Evolutionary conservation across 495 filamentous ascomycete species (phyloP), one percentile per base, ranked within the genome.

Genomic region (Aspergillus nidulans): DNA sequence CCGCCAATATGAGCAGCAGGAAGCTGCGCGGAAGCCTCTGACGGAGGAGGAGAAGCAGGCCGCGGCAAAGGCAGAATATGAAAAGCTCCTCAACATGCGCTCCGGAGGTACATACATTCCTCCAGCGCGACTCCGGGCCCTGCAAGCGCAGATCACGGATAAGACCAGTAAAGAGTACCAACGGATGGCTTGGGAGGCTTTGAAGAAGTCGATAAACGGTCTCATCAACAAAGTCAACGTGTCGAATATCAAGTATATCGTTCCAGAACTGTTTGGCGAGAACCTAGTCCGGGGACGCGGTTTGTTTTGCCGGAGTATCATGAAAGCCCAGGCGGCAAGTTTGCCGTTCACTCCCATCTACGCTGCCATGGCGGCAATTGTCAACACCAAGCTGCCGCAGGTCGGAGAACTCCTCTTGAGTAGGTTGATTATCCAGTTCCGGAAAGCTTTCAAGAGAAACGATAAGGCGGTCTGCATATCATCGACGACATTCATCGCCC

Each of bases 191-290:
- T 97, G 95, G 95, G 95, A 97, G 68, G 92, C 94, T 9, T 69
- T 97, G 65, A 99, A 99, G 75, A 99, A 99, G 77, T 92, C 88
- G 18, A 95, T 99, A 75, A 97, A 99, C 66, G 94, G 94, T 63
- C 74, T 99, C 25, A 92, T 97, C 75, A 99, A 99, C 77, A 99
- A 99, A 70, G 85, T 96, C 73, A 99, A 97, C 70, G 86, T 89
- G 36, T 88, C 87, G 18, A 99, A 99, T 63, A 97, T 99, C 79
- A 97, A 97, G 70, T 82, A 87, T 62, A 96, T 99, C 57, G 90
- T 97, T 7, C 92, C 91, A 0, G 94, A 99, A 66, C 77, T 97
- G 26, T 97, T 99, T 69, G 82, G 82, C 16, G 95, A 99, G 73
- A 97, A 99, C 66, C 72, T 99, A 58, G 79, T 97, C 38, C 82